phyloP scores from a whole-genome alignment of 352 stramenopile species.

The Phytophthora ohioensis region DNA sequence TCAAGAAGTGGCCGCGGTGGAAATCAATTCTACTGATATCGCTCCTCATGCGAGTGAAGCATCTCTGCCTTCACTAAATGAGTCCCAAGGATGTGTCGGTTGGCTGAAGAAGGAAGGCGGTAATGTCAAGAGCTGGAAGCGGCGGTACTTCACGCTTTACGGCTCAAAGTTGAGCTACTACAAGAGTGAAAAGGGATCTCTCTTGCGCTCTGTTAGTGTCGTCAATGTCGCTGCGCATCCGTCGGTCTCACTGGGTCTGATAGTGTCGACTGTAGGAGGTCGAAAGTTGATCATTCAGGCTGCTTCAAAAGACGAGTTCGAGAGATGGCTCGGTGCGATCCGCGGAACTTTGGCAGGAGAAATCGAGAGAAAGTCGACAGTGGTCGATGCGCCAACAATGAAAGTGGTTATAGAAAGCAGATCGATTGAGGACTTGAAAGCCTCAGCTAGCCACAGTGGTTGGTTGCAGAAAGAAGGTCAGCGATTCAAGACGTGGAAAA shows the following conservation, averaged over 20 bases:
- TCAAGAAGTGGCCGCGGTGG: constrained; percentile 16
- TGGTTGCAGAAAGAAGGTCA: constrained; percentile 85
- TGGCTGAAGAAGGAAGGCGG: constrained; percentile 80
- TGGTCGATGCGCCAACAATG: constrained; percentile 18
- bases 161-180: constrained; percentile 80
- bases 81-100: constrained; percentile 53
- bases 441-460: constrained; percentile 49
- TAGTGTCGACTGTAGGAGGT: constrained; percentile 50
- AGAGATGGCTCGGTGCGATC: constrained; percentile 64
- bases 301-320: constrained; percentile 70
- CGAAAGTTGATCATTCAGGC: constrained; percentile 70
- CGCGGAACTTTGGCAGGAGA: constrained; percentile 36
- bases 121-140: constrained; percentile 78
- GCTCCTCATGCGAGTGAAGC: constrained; percentile 29
- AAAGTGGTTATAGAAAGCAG: constrained; percentile 15
- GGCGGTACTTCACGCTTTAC: constrained; percentile 78
- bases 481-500: constrained; percentile 83
- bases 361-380: constrained; percentile 10
- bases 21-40: constrained; percentile 11
- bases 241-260: constrained; percentile 51
- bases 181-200: constrained; percentile 67
- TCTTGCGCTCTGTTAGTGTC: constrained; percentile 61
- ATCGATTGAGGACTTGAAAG: constrained; percentile 36
- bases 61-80: constrained; percentile 22
- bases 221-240: constrained; percentile 44